These are phyloP conservation scores for Piper betle DNA, from an alignment of 164 flowering plant species.

Conservation along the genomic window DNA sequence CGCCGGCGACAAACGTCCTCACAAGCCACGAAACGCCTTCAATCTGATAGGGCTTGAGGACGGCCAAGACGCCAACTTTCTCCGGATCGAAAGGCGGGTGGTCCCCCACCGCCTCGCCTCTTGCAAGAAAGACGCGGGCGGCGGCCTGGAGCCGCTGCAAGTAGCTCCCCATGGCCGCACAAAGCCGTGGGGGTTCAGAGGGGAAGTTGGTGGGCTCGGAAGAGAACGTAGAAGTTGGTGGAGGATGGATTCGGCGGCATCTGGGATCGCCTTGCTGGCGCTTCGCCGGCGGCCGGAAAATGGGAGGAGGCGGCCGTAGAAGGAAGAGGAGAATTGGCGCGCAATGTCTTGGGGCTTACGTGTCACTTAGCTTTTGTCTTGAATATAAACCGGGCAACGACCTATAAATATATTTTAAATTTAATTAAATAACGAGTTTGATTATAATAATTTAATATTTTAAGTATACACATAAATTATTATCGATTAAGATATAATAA, in stretches of 20 bases:
- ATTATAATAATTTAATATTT: too few species aligned
- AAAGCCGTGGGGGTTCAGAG: not conserved
- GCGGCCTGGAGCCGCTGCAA: constrained; percentile 58
- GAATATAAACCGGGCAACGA: too few species aligned
- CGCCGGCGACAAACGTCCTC: constrained; percentile 53
- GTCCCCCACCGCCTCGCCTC: constrained; percentile 20
- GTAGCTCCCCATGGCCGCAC: constrained; percentile 24
- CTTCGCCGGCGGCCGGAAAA: too few species aligned
- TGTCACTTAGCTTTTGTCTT: too few species aligned
- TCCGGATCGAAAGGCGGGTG: constrained; percentile 11
- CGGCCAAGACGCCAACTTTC: constrained; percentile 48
- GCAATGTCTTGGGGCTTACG: too few species aligned
- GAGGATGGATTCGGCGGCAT: not conserved
- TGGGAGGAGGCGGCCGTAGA: too few species aligned
- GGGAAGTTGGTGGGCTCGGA: not conserved
- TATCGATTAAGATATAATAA: too few species aligned
- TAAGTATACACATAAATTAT: too few species aligned
- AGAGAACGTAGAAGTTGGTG: too few species aligned
- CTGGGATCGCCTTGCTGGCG: not conserved
- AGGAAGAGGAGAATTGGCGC: constrained; percentile 2
- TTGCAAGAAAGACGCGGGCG: constrained; percentile 38
- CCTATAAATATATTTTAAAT: too few species aligned
- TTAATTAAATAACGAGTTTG: too few species aligned
- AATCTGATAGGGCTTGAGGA: constrained; percentile 71
- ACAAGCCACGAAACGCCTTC: constrained; percentile 90